Evolutionary conservation across 2,329 filamentous ascomycete species (phyloP).

Genomic region (Xylariales sp.): DNA sequence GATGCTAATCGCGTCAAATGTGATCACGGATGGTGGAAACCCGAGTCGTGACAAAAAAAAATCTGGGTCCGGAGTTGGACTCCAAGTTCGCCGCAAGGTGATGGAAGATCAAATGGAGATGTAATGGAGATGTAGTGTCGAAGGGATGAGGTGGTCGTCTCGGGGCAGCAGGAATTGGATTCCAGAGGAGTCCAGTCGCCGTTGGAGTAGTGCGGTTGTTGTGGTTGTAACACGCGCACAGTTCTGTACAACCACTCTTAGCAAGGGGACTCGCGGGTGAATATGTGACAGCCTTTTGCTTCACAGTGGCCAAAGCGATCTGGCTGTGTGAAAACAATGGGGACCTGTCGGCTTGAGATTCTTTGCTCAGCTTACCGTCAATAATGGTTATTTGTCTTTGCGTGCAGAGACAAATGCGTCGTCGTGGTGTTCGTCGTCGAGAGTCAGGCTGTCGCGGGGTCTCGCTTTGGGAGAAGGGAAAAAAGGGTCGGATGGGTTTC

Average conservation of each 20-base stretch:
- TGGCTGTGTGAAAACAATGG: not conserved
- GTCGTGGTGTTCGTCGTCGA: slow-evolving; percentile 2
- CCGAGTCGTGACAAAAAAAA: not conserved
- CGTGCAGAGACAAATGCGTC: not conserved
- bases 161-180: slow-evolving; percentile 4
- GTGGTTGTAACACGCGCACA: slow-evolving; percentile 5
- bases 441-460: slow-evolving; percentile 5
- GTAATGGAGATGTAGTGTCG: not conserved
- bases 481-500: slow-evolving; percentile 6
- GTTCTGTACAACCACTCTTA: no score
- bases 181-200: not conserved
- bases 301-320: not conserved
- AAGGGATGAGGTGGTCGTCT: not conserved
- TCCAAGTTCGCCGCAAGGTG: slow-evolving; percentile 1
- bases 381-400: no score
- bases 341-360: no score
- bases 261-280: no score
- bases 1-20: no score
- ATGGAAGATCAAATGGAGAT: no score
- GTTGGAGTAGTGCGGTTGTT: slow-evolving; percentile 1
- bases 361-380: no score
- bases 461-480: slow-evolving; percentile 1
- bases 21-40: slow-evolving; percentile 4
- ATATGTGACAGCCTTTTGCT: no score
- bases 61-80: slow-evolving; percentile 1